These are phyloP conservation scores for Globisporangium barbulae DNA, from an alignment of 352 stramenopile species.

Conservation along the genomic window DNA sequence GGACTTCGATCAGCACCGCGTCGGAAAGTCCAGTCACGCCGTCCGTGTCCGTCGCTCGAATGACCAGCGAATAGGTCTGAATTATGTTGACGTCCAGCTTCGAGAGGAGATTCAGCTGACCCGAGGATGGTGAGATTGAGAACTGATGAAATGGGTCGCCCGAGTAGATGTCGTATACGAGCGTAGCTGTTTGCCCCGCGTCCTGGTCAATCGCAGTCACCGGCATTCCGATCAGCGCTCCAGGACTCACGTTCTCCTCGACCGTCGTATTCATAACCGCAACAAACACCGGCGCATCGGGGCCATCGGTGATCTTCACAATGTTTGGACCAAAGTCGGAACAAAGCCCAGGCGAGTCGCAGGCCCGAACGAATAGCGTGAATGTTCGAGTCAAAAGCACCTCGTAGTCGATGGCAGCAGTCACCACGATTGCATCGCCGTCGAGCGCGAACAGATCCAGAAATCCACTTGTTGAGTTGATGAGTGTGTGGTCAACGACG, in stretches of 20 bases:
- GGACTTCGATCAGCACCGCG: constrained; percentile 34
- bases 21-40: constrained; percentile 35
- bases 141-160: constrained; percentile 47
- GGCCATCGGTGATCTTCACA: constrained; percentile 36
- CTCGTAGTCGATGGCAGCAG: constrained; percentile 11
- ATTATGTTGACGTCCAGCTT: constrained; percentile 35
- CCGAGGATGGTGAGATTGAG: constrained; percentile 31
- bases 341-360: constrained; percentile 41
- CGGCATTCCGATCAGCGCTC: constrained; percentile 16
- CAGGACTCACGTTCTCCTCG: constrained; percentile 4
- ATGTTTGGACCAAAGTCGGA: constrained; percentile 34
- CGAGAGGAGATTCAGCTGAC: constrained; percentile 27
- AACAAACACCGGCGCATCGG: constrained; percentile 37
- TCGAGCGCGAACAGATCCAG: constrained; percentile 11
- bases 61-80: constrained; percentile 30
- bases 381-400: constrained; percentile 21
- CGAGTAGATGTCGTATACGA: constrained; percentile 44
- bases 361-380: constrained; percentile 26
- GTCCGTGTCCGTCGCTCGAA: constrained; percentile 41
- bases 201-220: constrained; percentile 49
- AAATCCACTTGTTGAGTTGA: constrained; percentile 10
- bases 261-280: constrained; percentile 8
- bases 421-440: not conserved
- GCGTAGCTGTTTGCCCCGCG: constrained; percentile 28
- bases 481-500: constrained; percentile 13